These are phyloP conservation scores for Picea sitchensis DNA, from an alignment of 75 land plant species.

Conservation along the genomic window DNA sequence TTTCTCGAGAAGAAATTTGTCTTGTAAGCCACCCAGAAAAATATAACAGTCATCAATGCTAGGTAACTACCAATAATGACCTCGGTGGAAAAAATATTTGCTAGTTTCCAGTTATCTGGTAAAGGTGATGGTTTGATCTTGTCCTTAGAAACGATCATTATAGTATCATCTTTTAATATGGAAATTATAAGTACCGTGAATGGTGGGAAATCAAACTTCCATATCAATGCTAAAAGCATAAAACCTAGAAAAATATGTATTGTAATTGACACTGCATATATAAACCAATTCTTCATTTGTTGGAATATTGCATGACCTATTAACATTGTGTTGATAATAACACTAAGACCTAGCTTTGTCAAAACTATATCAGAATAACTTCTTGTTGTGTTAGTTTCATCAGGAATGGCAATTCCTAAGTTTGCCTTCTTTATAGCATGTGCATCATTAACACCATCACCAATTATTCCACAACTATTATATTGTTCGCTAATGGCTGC, in stretches of 20 bases:
- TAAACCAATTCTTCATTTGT: no score
- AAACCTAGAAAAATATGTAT: no score
- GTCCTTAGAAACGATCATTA: no score
- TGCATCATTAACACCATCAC: slow-evolving; percentile 98
- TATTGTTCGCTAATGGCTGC: no score
- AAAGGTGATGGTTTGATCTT: no score
- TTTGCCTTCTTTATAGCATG: slow-evolving; percentile 93
- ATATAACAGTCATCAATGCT: slow-evolving; percentile 65
- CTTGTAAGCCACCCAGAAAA: slow-evolving; percentile 51
- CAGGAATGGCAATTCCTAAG: slow-evolving; percentile 91
- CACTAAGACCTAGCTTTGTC: slow-evolving; percentile 93
- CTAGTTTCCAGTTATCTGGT: slow-evolving; percentile 19
- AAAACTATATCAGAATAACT: slow-evolving; percentile 93
- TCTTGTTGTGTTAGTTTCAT: slow-evolving; percentile 95
- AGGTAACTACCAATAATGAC: slow-evolving; percentile 60
- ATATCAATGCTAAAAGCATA: no score
- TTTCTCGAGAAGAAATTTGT: slow-evolving; percentile 57
- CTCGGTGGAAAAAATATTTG: slow-evolving; percentile 67
- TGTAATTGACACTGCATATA: no score
- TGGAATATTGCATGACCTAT: no score
- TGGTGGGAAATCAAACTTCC: slow-evolving; percentile 28
- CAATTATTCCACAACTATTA: slow-evolving; percentile 75
- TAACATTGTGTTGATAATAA: slow-evolving; percentile 72
- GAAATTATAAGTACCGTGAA: slow-evolving; percentile 19
- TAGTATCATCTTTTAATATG: no score